Base-by-base conservation (phyloP, 1,284 basidiomycete species). In the Fistulina hepatica region DNA sequence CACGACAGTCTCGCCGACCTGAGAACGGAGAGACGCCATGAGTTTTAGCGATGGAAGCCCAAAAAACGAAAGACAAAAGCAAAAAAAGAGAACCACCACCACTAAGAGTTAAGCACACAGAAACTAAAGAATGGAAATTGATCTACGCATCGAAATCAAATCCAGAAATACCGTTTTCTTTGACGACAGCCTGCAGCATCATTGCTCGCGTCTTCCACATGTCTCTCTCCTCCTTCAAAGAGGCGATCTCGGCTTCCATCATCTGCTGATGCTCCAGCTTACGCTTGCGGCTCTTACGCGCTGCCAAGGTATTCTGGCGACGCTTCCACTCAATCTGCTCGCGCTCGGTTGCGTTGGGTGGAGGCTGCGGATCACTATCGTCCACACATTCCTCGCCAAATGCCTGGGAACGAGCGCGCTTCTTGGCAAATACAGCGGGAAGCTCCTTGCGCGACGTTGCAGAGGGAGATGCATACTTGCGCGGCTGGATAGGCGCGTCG, bases 221-320 rank as follows among this genome's bases (percentile, higher is more conserved):
- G 50, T 79, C 71, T 51, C 63, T 59, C 51, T 76, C 67, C 45
- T 53, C 53, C 49, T 61, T 63, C 52, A 71, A 55, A 26, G 50
- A 56, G 30, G 71, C 69, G 21, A 76, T 52, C 24, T 52, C 55
- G 8, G 63, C 55, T 64, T 84, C 75, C 37, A 88, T 57, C 48
- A 68, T 62, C 43, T 69, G 66, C 51, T 81, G 71, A 47, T 83
- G 71, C 62, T 81, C 74, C 19, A 83, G 60, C 67, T 88, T 89
- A 28, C 85, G 68, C 69, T 76, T 76, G 6, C 84, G 66, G 47
- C 72, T 76, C 39, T 80, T 70, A 6, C 84, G 67, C 26, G 84
- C 84, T 0, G 84, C 85, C 10, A 89, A 56, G 1, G 84, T 88
- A 56, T 89, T 89, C 55, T 82, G 77, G 3, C 79, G 67, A 30